These are phyloP conservation scores for Urochloa ruziziensis DNA, from an alignment of 176 grass and related monocot genomes.

Conservation along the genomic window DNA sequence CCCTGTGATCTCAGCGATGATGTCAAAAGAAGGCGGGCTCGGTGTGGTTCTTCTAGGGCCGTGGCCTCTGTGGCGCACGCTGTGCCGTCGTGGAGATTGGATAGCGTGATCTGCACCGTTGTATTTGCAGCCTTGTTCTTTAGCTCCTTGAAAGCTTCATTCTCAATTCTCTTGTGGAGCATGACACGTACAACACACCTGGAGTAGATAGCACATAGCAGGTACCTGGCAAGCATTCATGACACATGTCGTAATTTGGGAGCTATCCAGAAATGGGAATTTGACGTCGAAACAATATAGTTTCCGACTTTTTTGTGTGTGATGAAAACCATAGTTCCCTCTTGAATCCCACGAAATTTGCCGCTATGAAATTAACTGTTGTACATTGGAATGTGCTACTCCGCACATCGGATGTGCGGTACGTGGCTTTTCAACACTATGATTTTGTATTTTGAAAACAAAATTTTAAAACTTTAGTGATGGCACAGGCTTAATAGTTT, in stretches of 20 bases:
- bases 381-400: not conserved
- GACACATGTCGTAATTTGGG: not conserved
- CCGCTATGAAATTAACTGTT: not conserved
- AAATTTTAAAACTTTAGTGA: too few species aligned
- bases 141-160: not conserved
- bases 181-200: not conserved
- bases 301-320: too few species aligned
- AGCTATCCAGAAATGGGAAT: not conserved
- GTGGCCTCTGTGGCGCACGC: conserved; percentile 11
- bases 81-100: conserved; percentile 9
- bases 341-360: not conserved
- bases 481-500: not conserved
- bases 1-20: conserved; percentile 44
- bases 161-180: not conserved
- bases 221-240: not conserved
- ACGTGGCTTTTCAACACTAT: too few species aligned
- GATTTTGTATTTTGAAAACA: too few species aligned
- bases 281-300: not conserved
- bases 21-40: conserved; percentile 22
- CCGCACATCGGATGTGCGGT: not conserved
- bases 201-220: not conserved
- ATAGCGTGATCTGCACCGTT: not conserved
- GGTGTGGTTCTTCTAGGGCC: conserved; percentile 17
- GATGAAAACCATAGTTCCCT: not conserved
- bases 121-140: not conserved